Evolutionary conservation across 2,329 filamentous ascomycete species (phyloP), one percentile per base, ranked within the genome.

Genomic region (Raffaelea albimanens): DNA sequence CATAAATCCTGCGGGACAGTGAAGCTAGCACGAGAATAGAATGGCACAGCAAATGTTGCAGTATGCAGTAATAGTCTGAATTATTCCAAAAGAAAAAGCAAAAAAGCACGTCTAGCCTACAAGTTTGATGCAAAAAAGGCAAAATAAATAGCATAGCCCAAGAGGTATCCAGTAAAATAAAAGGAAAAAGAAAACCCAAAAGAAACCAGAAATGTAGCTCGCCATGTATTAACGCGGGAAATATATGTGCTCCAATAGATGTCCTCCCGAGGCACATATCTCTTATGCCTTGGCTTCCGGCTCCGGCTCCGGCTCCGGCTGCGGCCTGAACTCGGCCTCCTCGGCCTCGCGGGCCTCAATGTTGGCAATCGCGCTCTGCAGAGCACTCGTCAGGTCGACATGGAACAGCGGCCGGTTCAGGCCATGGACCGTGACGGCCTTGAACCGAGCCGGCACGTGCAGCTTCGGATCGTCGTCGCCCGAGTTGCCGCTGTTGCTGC

Each of bases 401-500:
- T 98, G 93, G 76, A 98, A 97, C 56, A 96, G 76, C 4, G 93
- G 91, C 56, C 87, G 71, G 64, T 95, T 93, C 53, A 94, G 69
- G n/a, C 91, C 87, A 55, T 90, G 84, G 16, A 97, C 82, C 4
- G 87, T 75, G 2, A 85, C 82, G 33, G 48, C 44, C 40, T 48
- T 48, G 48, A 50, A 18, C 14, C 34, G 41, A 10, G n/a, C 14
- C 25, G 25, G 14, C 23, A 11, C 3, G 31, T 47, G 50, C 3
- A 59, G 54, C 45, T 63, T 58, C 16, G 67, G 66, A 50, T 69
- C 55, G 38, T 69, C 66, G 43, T 68, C 64, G 21, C 39, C 33
- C 14, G 49, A 50, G 19, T 23, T 34, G 33, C 11, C 41, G 33
- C 45, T 49, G 38, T 50, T 49, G 44, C 43, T 54, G 46, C 53